phyloP scores from a whole-genome alignment of 306 rosid species.

The Inga laurina region DNA sequence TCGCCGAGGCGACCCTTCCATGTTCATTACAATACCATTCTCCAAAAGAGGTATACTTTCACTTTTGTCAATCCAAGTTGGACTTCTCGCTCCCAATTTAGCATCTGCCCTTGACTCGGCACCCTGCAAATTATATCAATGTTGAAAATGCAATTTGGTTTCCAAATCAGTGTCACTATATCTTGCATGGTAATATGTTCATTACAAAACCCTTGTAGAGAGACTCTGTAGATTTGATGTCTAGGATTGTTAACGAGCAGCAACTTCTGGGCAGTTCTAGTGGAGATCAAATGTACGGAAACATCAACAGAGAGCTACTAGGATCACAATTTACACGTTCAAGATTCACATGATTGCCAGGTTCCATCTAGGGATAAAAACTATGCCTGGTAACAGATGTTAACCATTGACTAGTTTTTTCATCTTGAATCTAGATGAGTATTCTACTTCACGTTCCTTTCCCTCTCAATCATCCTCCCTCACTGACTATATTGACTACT shows the following conservation, averaged over 20 bases:
- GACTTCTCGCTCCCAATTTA: slow-evolving; percentile 38
- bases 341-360: too few relatives aligned
- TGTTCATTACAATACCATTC: slow-evolving; percentile 44
- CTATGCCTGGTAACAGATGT: too few relatives aligned
- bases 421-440: too few relatives aligned
- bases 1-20: slow-evolving; percentile 51
- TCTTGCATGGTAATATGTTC: not conserved
- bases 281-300: too few relatives aligned
- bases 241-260: not conserved
- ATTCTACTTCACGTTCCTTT: too few relatives aligned
- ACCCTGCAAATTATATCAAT: slow-evolving; percentile 54
- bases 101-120: slow-evolving; percentile 39
- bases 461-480: too few relatives aligned
- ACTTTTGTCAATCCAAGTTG: slow-evolving; percentile 35
- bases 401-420: too few relatives aligned
- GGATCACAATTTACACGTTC: too few relatives aligned
- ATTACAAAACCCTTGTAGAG: not conserved
- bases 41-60: slow-evolving; percentile 59
- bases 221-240: not conserved
- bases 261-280: not conserved
- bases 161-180: not conserved
- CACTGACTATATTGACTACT: too few relatives aligned
- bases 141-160: slow-evolving; percentile 10
- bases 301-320: not conserved
- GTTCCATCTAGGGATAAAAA: too few relatives aligned